Evolutionary conservation across 768 basidiomycete species (phyloP).

Genomic region (Hericium coralloides): DNA sequence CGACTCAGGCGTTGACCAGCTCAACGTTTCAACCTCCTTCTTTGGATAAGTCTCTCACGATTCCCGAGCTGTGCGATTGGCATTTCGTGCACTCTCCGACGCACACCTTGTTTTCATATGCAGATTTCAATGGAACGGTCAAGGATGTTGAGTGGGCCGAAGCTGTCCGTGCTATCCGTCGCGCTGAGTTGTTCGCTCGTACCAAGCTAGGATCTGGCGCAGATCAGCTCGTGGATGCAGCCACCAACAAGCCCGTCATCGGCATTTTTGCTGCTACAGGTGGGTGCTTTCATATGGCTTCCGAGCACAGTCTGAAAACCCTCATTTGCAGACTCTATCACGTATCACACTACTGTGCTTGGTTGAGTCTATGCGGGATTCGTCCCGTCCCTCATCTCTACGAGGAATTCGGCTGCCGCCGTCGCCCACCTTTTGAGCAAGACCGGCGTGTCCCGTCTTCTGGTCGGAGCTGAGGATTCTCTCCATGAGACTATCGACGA

Average conservation of each 20-base stretch:
- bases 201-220: constrained; percentile 2
- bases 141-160: background rate
- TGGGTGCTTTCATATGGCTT: background rate
- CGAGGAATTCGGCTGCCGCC: constrained; percentile 1
- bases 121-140: constrained; percentile 3
- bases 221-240: background rate
- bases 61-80: constrained; percentile 27
- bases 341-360: constrained; percentile 16
- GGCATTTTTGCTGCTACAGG: constrained; percentile 7
- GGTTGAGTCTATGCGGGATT: constrained; percentile 12
- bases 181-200: constrained; percentile 4
- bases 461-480: background rate
- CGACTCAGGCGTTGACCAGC: no score
- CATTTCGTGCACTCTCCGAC: constrained; percentile 19
- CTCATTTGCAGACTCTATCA: constrained; percentile 12
- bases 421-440: constrained; percentile 1
- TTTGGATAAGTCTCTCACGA: constrained; percentile 13
- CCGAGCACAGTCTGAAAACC: background rate
- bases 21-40: no score
- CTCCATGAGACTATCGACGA: background rate
- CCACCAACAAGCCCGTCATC: constrained; percentile 10
- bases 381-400: background rate
- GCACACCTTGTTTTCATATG: constrained; percentile 23
- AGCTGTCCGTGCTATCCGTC: background rate
- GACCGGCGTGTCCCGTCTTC: background rate